phyloP scores from a whole-genome alignment of 1,284 basidiomycete genomes.

The Xerocomus amazonicus region DNA sequence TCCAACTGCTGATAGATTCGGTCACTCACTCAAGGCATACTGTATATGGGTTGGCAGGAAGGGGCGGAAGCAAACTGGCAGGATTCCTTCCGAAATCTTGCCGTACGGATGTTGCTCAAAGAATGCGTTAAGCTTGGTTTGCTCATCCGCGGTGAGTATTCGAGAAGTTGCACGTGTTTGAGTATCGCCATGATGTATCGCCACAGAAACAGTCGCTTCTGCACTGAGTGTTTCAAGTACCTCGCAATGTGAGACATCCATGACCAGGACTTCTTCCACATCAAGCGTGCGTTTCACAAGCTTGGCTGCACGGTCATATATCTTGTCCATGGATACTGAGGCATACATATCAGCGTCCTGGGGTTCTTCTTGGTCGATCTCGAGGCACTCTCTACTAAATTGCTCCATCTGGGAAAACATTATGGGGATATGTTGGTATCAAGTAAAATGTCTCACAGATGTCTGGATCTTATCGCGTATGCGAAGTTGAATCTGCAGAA shows the following conservation, averaged over 20 bases:
- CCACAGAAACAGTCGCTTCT: constrained; percentile 65
- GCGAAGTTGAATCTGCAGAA: constrained; percentile 74
- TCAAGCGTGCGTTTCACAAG: constrained; percentile 88
- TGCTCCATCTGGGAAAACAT: constrained; percentile 72
- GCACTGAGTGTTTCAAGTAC: constrained; percentile 72
- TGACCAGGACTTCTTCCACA: constrained; percentile 86
- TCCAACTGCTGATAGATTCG: neutral
- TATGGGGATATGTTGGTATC: neutral
- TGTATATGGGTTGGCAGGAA: constrained; percentile 79
- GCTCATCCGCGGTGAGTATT: constrained; percentile 65
- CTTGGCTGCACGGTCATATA: constrained; percentile 85
- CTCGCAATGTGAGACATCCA: constrained; percentile 92
- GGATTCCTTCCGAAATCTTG: constrained; percentile 78
- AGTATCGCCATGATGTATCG: constrained; percentile 47
- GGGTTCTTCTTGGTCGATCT: constrained; percentile 70
- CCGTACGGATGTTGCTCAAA: constrained; percentile 79
- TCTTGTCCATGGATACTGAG: constrained; percentile 73
- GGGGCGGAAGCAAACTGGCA: constrained; percentile 73
- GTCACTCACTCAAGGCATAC: constrained; percentile 73
- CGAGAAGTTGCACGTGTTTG: constrained; percentile 38
- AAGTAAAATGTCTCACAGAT: constrained; percentile 49
- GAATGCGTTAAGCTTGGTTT: constrained; percentile 70
- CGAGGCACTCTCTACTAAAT: constrained; percentile 92
- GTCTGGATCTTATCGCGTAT: constrained; percentile 89
- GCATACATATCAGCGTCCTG: constrained; percentile 29